These are phyloP conservation scores for Globisporangium middletonii DNA, from an alignment of 352 stramenopile species.

Conservation along the genomic window DNA sequence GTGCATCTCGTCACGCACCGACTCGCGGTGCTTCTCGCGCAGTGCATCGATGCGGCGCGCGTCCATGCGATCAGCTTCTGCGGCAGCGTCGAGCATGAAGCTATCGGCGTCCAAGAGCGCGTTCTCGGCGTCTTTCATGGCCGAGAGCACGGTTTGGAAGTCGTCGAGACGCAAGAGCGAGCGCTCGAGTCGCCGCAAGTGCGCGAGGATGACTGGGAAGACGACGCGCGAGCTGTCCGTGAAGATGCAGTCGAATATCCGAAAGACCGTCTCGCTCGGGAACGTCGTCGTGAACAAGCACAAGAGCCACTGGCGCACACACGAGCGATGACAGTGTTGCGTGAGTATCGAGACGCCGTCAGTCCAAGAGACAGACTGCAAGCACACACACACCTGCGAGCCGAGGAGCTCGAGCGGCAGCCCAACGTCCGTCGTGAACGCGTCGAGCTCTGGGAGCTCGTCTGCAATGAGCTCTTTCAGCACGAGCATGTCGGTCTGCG, in stretches of 20 bases:
- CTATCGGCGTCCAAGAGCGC: slow-evolving; percentile 52
- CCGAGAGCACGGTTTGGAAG: slow-evolving; percentile 67
- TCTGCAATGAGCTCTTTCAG: slow-evolving; percentile 82
- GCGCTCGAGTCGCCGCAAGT: slow-evolving; percentile 54
- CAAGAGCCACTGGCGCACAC: slow-evolving; percentile 64
- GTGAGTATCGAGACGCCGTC: no score
- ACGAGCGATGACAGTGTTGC: no score
- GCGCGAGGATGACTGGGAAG: slow-evolving; percentile 79
- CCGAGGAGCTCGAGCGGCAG: slow-evolving; percentile 84
- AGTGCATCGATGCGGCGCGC: slow-evolving; percentile 29
- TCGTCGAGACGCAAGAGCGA: slow-evolving; percentile 43
- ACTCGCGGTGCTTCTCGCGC: slow-evolving; percentile 49
- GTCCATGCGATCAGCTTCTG: slow-evolving; percentile 41
- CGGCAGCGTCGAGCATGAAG: slow-evolving; percentile 42
- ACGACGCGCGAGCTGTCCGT: slow-evolving; percentile 77
- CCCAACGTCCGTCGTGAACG: slow-evolving; percentile 69
- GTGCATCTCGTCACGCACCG: slow-evolving; percentile 58
- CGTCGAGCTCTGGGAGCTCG: slow-evolving; percentile 65
- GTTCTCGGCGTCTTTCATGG: slow-evolving; percentile 68
- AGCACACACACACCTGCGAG: slow-evolving; percentile 35
- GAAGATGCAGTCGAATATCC: slow-evolving; percentile 87
- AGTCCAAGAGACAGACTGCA: no score
- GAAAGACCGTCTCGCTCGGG: slow-evolving; percentile 78
- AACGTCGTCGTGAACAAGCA: slow-evolving; percentile 91
- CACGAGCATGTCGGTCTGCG: slow-evolving; percentile 87